Base-by-base conservation (phyloP, 345 rosid genomes). In the Nephelium lappaceum region DNA sequence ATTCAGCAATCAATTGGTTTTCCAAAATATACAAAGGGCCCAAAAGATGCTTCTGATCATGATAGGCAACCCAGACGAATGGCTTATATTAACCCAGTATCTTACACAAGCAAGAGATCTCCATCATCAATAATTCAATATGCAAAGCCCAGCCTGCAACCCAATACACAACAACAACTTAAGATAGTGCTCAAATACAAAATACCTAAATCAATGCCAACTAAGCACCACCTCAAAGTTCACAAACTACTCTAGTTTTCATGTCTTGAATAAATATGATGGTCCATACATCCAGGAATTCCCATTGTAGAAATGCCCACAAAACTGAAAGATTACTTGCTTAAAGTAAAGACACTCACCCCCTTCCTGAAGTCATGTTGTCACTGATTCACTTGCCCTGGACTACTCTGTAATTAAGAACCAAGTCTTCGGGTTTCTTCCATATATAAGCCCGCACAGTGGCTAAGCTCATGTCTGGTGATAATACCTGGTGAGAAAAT, bases 391-490 rank as follows among this genome's bases (percentile, higher is more conserved):
- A 97, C 87, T 92, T 93, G 81, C 91, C 90, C 78, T 89, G 89
- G 75, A 81, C 86, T 73, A 94, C 85, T 87, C 97, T 87, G 84
- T 93, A 97, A 84, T 92, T 93, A 51, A 97, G 98, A 80, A 94
- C 84, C 85, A 97, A 85, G 85, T 97, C 99, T 80, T 97, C 98
- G 1, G 94, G 87, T 88, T 93, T 97, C 91, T 97, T 97, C 99
- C 99, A 97, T 73, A 97, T 71, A 76, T 97, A 97, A 67, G 98
- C 86, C 70, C 95, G 87, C 57, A 93, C 97, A 4, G 98, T 94
- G 68, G 99, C 98, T 84, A 97, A 84, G 87, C 99, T 97, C 99
- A 97, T 94, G 67, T 97, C 98, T 0, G 98, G 94, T 73, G 97
- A 86, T 76, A 97, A 86, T 66, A 97, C 98, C 99, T 97, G 86